Conservation (phyloP, 192 early-diverging fungal genomes). For the Coemansia sp. region DNA sequence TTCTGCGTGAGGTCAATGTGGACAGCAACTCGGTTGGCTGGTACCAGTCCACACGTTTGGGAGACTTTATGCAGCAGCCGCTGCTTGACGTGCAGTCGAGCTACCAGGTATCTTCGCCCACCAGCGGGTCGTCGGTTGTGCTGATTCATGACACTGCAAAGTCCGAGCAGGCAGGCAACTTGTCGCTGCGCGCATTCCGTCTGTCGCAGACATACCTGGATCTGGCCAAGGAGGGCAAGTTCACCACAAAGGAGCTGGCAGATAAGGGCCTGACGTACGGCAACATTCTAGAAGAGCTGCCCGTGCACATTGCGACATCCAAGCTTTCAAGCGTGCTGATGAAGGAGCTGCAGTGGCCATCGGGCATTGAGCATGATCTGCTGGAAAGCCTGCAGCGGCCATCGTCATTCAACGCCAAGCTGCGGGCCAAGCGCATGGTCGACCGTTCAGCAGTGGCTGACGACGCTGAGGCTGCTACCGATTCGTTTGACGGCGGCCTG, state of each 20-base stretch:
- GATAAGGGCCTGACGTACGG: slow-evolving; percentile 77
- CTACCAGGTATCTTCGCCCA: slow-evolving; percentile 78
- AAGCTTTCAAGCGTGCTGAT: slow-evolving; percentile 76
- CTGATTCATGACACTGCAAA: slow-evolving; percentile 91
- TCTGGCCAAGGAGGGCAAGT: slow-evolving; percentile 75
- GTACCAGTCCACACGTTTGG: slow-evolving; percentile 90
- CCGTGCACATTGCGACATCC: slow-evolving; percentile 83
- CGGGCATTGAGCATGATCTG: slow-evolving; percentile 57
- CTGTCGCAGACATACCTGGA: slow-evolving; percentile 83
- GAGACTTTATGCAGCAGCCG: slow-evolving; percentile 84
- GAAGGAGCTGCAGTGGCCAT: slow-evolving; percentile 61
- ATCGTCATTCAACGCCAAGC: slow-evolving; percentile 56
- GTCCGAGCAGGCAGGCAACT: slow-evolving; percentile 78
- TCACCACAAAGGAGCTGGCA: slow-evolving; percentile 77
- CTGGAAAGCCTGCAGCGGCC: slow-evolving; percentile 63
- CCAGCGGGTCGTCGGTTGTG: slow-evolving; percentile 76
- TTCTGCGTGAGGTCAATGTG: slow-evolving; percentile 88
- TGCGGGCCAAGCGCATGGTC: slow-evolving; percentile 54
- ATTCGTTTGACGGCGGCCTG: slow-evolving; percentile 33
- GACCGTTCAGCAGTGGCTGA: slow-evolving; percentile 66
- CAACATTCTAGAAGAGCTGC: slow-evolving; percentile 87
- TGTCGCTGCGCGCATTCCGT: slow-evolving; percentile 83
- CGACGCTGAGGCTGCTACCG: slow-evolving; percentile 40
- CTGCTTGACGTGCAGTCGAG: slow-evolving; percentile 88
- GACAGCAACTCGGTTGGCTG: slow-evolving; percentile 97